Evolutionary conservation across 257 asterid species (phyloP).

Genomic region (Solanum okadae): DNA sequence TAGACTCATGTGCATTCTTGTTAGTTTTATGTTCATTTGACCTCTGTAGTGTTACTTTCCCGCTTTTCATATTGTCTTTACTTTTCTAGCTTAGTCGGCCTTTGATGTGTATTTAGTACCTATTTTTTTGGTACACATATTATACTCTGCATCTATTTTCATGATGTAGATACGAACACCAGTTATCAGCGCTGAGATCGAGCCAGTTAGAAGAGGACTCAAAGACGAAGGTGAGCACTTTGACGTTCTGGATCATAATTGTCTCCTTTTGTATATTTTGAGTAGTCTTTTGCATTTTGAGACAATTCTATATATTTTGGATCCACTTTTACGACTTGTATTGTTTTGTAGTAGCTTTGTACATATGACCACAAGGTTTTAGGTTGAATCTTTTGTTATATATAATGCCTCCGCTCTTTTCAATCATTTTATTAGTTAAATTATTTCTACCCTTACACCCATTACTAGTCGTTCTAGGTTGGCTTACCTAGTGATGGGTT

Average conservation of each 20-base stretch:
- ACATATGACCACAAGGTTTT: not conserved
- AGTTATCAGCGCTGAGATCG: not conserved
- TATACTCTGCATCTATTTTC: not conserved
- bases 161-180: not conserved
- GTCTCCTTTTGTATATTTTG: not conserved
- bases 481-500: not conserved
- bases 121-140: not conserved
- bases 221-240: not conserved
- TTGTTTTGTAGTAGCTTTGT: not conserved
- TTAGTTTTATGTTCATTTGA: not conserved
- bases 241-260: no score
- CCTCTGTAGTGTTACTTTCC: not conserved
- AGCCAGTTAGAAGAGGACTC: not conserved
- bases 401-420: not conserved
- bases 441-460: not conserved
- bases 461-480: not conserved
- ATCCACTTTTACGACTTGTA: not conserved
- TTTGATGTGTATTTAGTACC: no score
- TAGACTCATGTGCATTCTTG: not conserved
- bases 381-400: not conserved
- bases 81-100: not conserved
- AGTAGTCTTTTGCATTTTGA: not conserved
- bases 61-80: not conserved
- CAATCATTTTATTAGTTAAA: not conserved
- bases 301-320: no score